Evolutionary conservation across 73 alveolate species (phyloP).

Genomic region (Paramecium sexaurelia): DNA sequence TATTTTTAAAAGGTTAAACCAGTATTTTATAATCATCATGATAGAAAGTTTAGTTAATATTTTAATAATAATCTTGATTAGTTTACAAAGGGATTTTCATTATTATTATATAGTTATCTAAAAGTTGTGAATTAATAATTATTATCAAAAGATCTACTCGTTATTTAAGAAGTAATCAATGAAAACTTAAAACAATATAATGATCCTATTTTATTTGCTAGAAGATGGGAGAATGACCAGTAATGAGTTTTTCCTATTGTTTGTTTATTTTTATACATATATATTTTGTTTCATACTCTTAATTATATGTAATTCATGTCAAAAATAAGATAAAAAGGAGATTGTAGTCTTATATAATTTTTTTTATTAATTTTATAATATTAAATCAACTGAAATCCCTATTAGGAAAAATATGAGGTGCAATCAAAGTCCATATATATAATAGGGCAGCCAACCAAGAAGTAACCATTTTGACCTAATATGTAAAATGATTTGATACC

Average conservation of each 20-base stretch:
- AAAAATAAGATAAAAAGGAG: too few relatives aligned
- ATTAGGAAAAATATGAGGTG: slow-evolving; percentile 63
- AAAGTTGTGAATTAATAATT: background rate
- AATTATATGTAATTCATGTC: too few relatives aligned
- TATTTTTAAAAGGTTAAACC: background rate
- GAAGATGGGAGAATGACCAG: slow-evolving; percentile 20
- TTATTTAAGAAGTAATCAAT: background rate
- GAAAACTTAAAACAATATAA: background rate
- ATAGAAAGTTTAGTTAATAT: background rate
- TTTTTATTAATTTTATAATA: background rate
- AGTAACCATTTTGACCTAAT: slow-evolving; percentile 54
- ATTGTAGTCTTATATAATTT: too few relatives aligned
- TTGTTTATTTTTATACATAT: background rate
- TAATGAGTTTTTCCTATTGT: background rate
- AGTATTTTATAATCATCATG: background rate
- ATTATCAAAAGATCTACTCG: background rate
- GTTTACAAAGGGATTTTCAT: slow-evolving; percentile 12
- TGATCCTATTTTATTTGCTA: slow-evolving; percentile 30
- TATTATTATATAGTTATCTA: background rate
- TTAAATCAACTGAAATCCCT: slow-evolving; percentile 59
- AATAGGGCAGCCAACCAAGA: slow-evolving; percentile 65
- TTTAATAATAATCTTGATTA: background rate
- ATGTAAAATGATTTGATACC: background rate
- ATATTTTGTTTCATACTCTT: background rate
- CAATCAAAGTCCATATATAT: slow-evolving; percentile 64